phyloP scores from a whole-genome alignment of 2,329 filamentous ascomycete genomes.

The Aspergillus floridensis region DNA sequence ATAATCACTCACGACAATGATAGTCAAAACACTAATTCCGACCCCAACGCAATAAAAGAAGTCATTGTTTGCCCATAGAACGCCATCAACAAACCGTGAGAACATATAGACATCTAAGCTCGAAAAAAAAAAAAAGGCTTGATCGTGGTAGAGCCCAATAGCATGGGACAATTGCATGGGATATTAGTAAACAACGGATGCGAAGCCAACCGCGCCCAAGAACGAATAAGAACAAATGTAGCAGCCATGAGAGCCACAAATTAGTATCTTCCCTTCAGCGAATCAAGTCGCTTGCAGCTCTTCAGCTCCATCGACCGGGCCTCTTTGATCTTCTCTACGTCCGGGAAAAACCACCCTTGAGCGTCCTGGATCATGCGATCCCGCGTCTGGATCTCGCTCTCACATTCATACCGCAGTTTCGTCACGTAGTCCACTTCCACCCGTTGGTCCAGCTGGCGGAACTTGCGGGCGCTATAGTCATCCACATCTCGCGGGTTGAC shows the following conservation, averaged over 20 bases:
- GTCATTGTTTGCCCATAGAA: constrained; percentile 13
- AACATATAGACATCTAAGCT: constrained; percentile 18
- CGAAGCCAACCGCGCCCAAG: not conserved
- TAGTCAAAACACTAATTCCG: constrained; percentile 12
- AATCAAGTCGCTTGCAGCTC: constrained; percentile 57
- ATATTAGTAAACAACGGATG: constrained; percentile 5
- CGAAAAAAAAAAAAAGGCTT: not conserved
- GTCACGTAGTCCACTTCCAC: constrained; percentile 74
- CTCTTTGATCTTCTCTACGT: constrained; percentile 72
- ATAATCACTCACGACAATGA: constrained; percentile 17
- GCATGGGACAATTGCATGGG: constrained; percentile 1
- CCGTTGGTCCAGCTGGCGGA: constrained; percentile 69
- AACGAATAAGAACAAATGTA: constrained; percentile 4
- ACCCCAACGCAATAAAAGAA: not conserved
- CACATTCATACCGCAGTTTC: constrained; percentile 67
- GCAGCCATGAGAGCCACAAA: constrained; percentile 9
- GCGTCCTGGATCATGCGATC: constrained; percentile 72
- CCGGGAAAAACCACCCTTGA: constrained; percentile 81
- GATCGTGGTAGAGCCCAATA: not conserved
- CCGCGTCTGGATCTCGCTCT: constrained; percentile 65
- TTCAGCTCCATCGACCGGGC: constrained; percentile 63
- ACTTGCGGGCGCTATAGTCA: constrained; percentile 66
- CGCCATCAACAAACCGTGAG: constrained; percentile 14
- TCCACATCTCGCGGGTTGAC: constrained; percentile 76
- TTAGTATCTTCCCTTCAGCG: constrained; percentile 45